phyloP scores from a whole-genome alignment of 1,284 basidiomycete species.

The Phlebopus sp. region DNA sequence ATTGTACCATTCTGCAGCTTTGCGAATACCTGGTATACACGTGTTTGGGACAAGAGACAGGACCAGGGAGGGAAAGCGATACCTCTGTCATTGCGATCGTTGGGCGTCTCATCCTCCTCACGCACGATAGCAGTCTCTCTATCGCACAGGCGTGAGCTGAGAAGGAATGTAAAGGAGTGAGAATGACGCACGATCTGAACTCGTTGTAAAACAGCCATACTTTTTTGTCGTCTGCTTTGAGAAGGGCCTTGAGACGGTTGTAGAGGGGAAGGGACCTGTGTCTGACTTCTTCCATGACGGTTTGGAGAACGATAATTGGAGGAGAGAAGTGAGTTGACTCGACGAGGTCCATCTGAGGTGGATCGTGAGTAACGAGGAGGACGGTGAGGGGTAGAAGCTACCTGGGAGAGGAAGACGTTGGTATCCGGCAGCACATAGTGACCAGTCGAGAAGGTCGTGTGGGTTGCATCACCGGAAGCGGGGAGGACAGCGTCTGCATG shows the following conservation, averaged over 20 bases:
- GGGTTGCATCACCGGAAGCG: slow-evolving; percentile 47
- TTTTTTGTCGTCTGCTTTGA: slow-evolving; percentile 76
- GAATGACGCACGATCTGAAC: slow-evolving; percentile 63
- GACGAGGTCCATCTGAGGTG: slow-evolving; percentile 83
- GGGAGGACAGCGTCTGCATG: slow-evolving; percentile 43
- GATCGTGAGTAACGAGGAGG: slow-evolving; percentile 1
- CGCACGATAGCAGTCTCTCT: slow-evolving; percentile 79
- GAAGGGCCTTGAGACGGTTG: slow-evolving; percentile 83
- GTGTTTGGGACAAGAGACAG: background rate
- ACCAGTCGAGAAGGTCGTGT: slow-evolving; percentile 55
- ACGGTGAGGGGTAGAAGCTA: slow-evolving; percentile 31
- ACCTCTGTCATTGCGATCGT: slow-evolving; percentile 94
- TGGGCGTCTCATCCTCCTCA: slow-evolving; percentile 76
- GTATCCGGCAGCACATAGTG: slow-evolving; percentile 94
- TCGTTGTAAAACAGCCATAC: slow-evolving; percentile 94
- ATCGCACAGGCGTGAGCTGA: background rate
- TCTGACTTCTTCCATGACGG: slow-evolving; percentile 93
- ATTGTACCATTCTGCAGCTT: slow-evolving; percentile 83
- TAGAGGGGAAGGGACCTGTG: slow-evolving; percentile 93
- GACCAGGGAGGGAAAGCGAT: slow-evolving; percentile 11
- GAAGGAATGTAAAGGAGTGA: background rate
- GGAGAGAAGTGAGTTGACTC: slow-evolving; percentile 73
- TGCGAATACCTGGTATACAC: slow-evolving; percentile 67
- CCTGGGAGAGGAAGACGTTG: slow-evolving; percentile 93
- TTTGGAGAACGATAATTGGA: slow-evolving; percentile 90